These are phyloP conservation scores for Apodospora peruviana DNA, from an alignment of 495 filamentous ascomycete genomes.

Conservation along the genomic window DNA sequence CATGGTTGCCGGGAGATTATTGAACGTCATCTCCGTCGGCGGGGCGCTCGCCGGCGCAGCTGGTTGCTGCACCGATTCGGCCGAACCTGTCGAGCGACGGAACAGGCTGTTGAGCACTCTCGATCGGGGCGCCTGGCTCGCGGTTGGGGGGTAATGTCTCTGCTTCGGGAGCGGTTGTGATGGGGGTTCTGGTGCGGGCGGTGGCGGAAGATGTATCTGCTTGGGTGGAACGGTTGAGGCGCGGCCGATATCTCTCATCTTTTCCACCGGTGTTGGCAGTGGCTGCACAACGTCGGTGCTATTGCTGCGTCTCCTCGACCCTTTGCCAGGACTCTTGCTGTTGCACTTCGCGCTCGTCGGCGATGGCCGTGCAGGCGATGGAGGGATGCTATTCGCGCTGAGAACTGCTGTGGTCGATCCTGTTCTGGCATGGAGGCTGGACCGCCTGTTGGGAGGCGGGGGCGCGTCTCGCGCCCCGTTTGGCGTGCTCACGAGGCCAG, in stretches of 20 bases:
- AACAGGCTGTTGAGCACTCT: constrained; percentile 38
- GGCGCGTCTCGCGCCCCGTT: constrained; percentile 11
- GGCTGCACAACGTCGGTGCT: constrained; percentile 30
- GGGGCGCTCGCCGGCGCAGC: constrained; percentile 25
- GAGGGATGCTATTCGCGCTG: constrained; percentile 7
- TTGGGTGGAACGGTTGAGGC: constrained; percentile 27
- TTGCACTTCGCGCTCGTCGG: constrained; percentile 18
- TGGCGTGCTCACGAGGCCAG: constrained; percentile 14
- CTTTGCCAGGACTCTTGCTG: constrained; percentile 21
- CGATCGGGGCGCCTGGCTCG: constrained; percentile 29
- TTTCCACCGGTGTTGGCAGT: not conserved
- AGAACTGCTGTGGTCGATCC: constrained; percentile 16
- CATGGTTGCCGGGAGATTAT: no score
- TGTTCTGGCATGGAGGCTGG: constrained; percentile 36
- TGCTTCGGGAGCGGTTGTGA: constrained; percentile 22
- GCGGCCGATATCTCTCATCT: constrained; percentile 13
- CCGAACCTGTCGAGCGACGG: constrained; percentile 28
- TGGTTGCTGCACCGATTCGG: constrained; percentile 6
- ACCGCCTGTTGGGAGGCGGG: constrained; percentile 36
- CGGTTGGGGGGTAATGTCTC: constrained; percentile 41
- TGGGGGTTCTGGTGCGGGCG: constrained; percentile 8
- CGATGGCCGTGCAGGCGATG: constrained; percentile 14
- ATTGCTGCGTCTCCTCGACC: constrained; percentile 28
- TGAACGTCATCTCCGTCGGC: constrained; percentile 29
- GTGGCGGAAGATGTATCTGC: constrained; percentile 16